Evolutionary conservation across 2,329 filamentous ascomycete genomes (phyloP).

Genomic region (Arthrinium puccinioides): DNA sequence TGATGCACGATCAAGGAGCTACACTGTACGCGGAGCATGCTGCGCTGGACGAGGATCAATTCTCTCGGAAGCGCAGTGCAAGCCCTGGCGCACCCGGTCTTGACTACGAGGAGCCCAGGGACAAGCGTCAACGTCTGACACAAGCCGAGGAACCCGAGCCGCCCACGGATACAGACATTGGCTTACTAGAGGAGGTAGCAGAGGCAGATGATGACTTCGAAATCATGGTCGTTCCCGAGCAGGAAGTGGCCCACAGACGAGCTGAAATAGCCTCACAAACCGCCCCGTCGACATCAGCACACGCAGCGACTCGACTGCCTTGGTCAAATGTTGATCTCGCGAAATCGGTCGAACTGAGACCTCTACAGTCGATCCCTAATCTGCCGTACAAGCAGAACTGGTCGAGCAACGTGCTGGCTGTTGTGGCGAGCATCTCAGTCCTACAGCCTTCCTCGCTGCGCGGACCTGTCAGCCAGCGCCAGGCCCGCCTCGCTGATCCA

Average conservation of each 20-base stretch:
- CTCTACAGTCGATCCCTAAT: constrained; percentile 39
- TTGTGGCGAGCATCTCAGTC: constrained; percentile 38
- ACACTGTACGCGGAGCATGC: background rate
- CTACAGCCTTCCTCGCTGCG: constrained; percentile 42
- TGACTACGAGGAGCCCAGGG: too few species aligned
- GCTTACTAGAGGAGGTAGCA: constrained; percentile 6
- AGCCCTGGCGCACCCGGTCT: background rate
- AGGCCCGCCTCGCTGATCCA: constrained; percentile 41
- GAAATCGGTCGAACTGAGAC: constrained; percentile 43
- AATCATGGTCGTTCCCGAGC: constrained; percentile 21
- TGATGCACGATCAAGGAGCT: constrained; percentile 8
- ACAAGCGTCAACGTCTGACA: too few species aligned
- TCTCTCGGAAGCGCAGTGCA: background rate
- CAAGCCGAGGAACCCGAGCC: background rate
- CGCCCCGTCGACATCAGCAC: constrained; percentile 4
- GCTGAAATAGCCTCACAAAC: constrained; percentile 7
- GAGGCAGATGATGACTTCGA: constrained; percentile 33
- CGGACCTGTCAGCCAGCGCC: constrained; percentile 44
- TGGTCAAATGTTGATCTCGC: constrained; percentile 33
- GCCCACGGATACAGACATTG: constrained; percentile 4
- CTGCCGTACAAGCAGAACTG: constrained; percentile 52
- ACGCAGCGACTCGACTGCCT: constrained; percentile 6
- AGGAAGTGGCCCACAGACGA: constrained; percentile 12
- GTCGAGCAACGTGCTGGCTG: constrained; percentile 46
- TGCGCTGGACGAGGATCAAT: background rate